Base-by-base conservation (phyloP, 345 rosid species). In the Populus pruinosa region DNA sequence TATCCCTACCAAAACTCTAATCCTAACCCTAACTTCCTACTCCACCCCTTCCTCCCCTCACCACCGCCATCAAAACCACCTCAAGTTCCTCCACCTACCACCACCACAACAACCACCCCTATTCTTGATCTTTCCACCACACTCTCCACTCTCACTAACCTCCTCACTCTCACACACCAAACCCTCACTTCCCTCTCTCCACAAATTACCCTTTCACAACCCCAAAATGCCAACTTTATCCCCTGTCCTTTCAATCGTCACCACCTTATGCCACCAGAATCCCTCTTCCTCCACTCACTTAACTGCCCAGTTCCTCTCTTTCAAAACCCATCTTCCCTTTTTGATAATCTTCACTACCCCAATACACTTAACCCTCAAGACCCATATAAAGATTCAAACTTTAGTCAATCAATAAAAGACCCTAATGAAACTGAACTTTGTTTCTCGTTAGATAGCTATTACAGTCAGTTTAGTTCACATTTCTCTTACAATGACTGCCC, bases 401-500 rank as follows among this genome's bases (percentile, higher is more conserved):
- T 80, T 27, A 17, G 76, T 63, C 82, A 73, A 47, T 63, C 77
- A 12, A 70, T 73, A 21, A 36, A 74, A n/a, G 84, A 83, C 29
- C 63, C 79, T 16, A 23, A 27, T 12, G 41, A n/a, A 13, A 74
- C 72, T 38, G 90, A 87, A 9, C 77, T 87, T 44, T 87, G 87
- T 82, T 59, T 93, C 75, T 88, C 90, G 7, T 79, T 93, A 69
- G 92, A 90, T 78, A 85, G 78, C 21, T 88, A 83, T 76, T 50
- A 78, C 50, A n/a, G 73, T n/a, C 82, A 81, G 73, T 86, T 86
- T 59, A 81, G 87, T 41, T 75, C 79, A 6, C 82, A 72, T 72
- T 92, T 89, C 81, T 91, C 87, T 76, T 92, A 92, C 77, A 78
- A 74, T 38, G 91, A 88, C 80, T 93, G 96, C 77, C 93, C 94